Percentiles rank a stretch among this genome's conserved stretches.
These are phyloP conservation scores for Petunia axillaris DNA, from an alignment of 257 asterid species.

Conservation along the genomic window DNA sequence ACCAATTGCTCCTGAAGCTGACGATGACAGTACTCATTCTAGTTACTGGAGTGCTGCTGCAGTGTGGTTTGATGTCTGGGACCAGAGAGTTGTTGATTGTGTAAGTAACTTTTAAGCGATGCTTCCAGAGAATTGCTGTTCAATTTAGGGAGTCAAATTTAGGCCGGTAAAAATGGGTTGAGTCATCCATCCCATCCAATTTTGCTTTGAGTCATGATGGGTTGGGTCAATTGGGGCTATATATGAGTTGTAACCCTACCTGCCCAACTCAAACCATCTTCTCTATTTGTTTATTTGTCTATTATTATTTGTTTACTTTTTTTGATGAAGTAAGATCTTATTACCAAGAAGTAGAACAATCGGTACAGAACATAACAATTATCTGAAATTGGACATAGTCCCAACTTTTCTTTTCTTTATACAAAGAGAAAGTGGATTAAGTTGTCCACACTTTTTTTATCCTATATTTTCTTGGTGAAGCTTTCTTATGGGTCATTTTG, in stretches of 20 bases:
- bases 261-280: background rate
- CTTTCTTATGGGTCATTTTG: background rate
- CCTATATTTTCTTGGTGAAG: background rate
- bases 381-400: no score
- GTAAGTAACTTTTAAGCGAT: constrained; percentile 51
- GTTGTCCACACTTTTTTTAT: background rate
- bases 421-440: background rate
- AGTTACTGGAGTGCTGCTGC: constrained; percentile 97
- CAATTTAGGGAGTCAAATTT: background rate
- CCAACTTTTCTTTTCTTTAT: background rate
- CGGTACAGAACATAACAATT: no score
- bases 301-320: background rate
- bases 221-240: background rate
- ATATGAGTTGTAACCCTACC: background rate
- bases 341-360: background rate
- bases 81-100: constrained; percentile 84
- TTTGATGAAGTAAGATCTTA: no score
- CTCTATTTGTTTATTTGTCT: background rate
- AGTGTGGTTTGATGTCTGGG: constrained; percentile 97
- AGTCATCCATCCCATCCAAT: background rate
- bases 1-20: constrained; percentile 60
- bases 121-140: constrained; percentile 13
- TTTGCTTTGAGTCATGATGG: background rate
- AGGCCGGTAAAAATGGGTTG: background rate
- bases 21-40: constrained; percentile 70